Evolutionary conservation across 306 rosid genomes (phyloP).

Genomic region (Rosa chinensis): DNA sequence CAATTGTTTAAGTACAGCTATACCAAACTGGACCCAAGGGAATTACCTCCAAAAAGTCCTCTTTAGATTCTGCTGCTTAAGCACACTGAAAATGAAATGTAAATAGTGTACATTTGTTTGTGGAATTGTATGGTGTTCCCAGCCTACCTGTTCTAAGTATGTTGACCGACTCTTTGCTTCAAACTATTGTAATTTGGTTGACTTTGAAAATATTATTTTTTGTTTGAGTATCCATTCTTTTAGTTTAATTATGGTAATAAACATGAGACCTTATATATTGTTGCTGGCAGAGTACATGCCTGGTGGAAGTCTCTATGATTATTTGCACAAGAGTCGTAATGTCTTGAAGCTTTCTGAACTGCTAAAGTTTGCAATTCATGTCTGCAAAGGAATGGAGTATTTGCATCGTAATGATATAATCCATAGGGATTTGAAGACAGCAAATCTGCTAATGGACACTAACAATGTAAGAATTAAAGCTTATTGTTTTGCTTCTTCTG

Average conservation of each 20-base stretch:
- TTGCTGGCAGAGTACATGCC: slow-evolving; percentile 89
- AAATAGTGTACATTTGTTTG: background rate
- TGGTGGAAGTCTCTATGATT: slow-evolving; percentile 95
- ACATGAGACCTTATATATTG: slow-evolving; percentile 1
- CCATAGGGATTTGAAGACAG: slow-evolving; percentile 97
- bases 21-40: no score
- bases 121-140: background rate
- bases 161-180: background rate
- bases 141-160: background rate
- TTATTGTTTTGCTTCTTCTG: slow-evolving; percentile 15
- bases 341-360: slow-evolving; percentile 69
- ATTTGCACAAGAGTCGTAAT: slow-evolving; percentile 87
- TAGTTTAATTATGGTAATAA: background rate
- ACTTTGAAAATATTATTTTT: background rate
- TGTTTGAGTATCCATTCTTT: slow-evolving; percentile 5
- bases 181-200: background rate
- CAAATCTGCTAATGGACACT: slow-evolving; percentile 89
- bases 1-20: no score
- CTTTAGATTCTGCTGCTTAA: background rate
- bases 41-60: background rate
- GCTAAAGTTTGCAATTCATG: slow-evolving; percentile 84
- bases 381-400: slow-evolving; percentile 96
- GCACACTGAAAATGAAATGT: background rate
- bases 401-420: slow-evolving; percentile 81
- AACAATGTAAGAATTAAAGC: slow-evolving; percentile 64